These are phyloP conservation scores for Cystofilobasidium capitatum DNA, from an alignment of 768 basidiomycete genomes.

Conservation along the genomic window DNA sequence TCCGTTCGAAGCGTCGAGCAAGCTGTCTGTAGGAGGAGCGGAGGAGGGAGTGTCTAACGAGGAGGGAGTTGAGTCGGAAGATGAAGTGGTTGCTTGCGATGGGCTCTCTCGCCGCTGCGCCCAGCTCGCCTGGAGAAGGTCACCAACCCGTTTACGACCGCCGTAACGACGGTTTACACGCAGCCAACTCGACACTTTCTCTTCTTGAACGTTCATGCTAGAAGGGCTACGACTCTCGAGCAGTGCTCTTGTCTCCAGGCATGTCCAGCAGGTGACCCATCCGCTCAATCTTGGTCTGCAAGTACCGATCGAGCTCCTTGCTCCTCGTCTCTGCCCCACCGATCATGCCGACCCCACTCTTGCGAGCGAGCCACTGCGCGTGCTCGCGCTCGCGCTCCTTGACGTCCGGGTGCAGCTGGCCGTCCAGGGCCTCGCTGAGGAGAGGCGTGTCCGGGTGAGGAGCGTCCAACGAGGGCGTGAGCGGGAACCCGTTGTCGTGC, in stretches of 20 bases:
- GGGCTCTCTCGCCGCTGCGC: no score
- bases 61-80: no score
- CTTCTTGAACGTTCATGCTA: no score
- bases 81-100: no score
- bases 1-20: slow-evolving; percentile 25
- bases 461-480: slow-evolving; percentile 26
- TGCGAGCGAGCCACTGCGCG: slow-evolving; percentile 42
- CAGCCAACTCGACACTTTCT: no score
- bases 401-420: slow-evolving; percentile 24
- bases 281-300: slow-evolving; percentile 86
- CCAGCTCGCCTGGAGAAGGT: no score
- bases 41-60: background rate
- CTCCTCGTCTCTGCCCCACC: slow-evolving; percentile 68
- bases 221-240: background rate
- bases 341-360: slow-evolving; percentile 64
- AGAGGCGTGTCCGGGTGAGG: slow-evolving; percentile 11
- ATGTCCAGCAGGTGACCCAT: slow-evolving; percentile 88
- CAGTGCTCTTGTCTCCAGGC: slow-evolving; percentile 24
- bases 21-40: background rate
- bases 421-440: slow-evolving; percentile 29
- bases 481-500: slow-evolving; percentile 8
- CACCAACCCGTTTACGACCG: no score
- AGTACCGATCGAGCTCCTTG: slow-evolving; percentile 83
- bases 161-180: no score
- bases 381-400: slow-evolving; percentile 20